phyloP scores from a whole-genome alignment of 768 basidiomycete species.

The Agaricus blazei region DNA sequence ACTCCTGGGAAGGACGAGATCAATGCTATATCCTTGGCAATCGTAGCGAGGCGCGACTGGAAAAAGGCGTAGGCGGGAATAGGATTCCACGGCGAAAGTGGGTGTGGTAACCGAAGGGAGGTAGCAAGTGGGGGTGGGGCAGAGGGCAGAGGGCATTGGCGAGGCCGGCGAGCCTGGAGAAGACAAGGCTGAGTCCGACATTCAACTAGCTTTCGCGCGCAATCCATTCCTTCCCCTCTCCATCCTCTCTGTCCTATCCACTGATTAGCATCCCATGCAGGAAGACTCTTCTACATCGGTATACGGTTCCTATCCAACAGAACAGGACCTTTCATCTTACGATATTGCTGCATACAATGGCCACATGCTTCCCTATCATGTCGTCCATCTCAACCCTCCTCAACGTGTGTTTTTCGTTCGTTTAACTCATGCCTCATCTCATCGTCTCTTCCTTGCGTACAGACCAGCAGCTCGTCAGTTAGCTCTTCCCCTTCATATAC shows the following conservation, averaged over 20 bases:
- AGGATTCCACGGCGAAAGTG: constrained; percentile 84
- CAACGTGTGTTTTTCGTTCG: constrained; percentile 50
- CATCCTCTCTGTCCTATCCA: constrained; percentile 30
- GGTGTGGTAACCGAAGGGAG: constrained; percentile 71
- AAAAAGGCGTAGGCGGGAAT: constrained; percentile 82
- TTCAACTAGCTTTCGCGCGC: constrained; percentile 15
- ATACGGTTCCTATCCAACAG: constrained; percentile 9
- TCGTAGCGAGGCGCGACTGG: constrained; percentile 76
- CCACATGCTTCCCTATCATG: constrained; percentile 56
- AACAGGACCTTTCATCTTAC: constrained; percentile 49
- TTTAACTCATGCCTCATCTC: constrained; percentile 13
- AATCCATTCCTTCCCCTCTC: constrained; percentile 16
- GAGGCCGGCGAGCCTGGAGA: constrained; percentile 60
- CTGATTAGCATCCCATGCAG: constrained; percentile 41
- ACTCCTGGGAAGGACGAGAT: constrained; percentile 64
- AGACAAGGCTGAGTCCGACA: constrained; percentile 21
- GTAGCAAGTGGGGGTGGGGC: constrained; percentile 37
- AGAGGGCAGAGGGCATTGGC: constrained; percentile 72
- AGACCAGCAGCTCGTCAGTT: too few relatives aligned
- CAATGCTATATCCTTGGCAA: constrained; percentile 84
- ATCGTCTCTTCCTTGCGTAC: too few relatives aligned
- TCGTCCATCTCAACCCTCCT: constrained; percentile 54
- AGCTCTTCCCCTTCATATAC: constrained; percentile 77
- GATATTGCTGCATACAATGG: constrained; percentile 42
- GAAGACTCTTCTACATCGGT: constrained; percentile 41